Evolutionary conservation across 2,329 filamentous ascomycete species (phyloP), one percentile per base, ranked within the genome.

Genomic region (Ascochyta clinopodiicola): DNA sequence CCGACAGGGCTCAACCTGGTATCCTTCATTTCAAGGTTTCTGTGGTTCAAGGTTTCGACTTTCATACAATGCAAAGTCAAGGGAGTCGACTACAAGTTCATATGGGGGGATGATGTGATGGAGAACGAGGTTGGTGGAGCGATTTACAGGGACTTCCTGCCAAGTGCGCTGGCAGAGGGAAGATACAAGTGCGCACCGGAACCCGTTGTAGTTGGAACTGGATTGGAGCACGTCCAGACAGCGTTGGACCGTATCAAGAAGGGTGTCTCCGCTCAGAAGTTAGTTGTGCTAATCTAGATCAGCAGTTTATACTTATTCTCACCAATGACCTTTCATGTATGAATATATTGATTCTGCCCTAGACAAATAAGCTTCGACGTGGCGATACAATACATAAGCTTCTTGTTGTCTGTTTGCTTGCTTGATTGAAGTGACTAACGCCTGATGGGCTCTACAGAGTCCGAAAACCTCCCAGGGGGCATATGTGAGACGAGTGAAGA

Each of bases 181-280:
- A 40, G 10, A 17, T 64, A 48, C 25, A 39, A 36, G n/a, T 46
- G 44, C 10, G 56, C 54, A 19, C 64, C 64, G 2, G 58, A 59
- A 19, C 59, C 63, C 0, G 19, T 56, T 12, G 62, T 70, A 2
- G 56, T 66, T 12, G 56, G 54, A 6, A 53, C 51, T 17, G 67
- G 64, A 4, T 44, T 68, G 27, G 63, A 64, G 21, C 55, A 43
- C n/a, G 44, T 66, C 3, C 66, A 70, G 37, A 51, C 47, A 27
- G 66, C 51, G 5, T 44, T 69, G 22, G 51, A 68, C 7, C n/a
- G 35, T 6, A 49, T 54, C 27, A 53, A 53, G 37, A 42, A 46
- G 17, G 38, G 52, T 13, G 46, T 56, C 12, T 48, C 40, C 10
- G 39, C 46, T n/a, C 34, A 46, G 29, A 45, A 56, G 24, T 19